Evolutionary conservation across 345 rosid genomes (phyloP).

Genomic region (Kandelia obovata): DNA sequence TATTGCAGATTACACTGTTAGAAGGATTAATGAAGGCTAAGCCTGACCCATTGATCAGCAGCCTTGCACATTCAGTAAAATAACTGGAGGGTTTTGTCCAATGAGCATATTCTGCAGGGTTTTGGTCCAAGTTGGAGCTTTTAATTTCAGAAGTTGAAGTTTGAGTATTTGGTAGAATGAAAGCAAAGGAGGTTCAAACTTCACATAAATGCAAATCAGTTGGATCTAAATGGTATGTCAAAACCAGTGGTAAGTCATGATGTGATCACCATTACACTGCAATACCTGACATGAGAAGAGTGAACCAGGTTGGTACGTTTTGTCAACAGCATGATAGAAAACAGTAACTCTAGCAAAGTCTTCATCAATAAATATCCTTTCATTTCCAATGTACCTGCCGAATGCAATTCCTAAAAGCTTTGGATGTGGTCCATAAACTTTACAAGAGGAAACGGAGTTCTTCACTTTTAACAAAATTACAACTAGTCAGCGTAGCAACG

Average conservation of each 20-base stretch:
- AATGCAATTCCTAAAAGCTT: slow-evolving; percentile 86
- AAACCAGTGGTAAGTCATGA: neutral
- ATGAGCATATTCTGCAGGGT: too few species aligned
- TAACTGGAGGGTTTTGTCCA: too few species aligned
- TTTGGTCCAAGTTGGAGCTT: too few species aligned
- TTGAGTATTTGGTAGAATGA: too few species aligned
- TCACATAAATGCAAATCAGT: neutral
- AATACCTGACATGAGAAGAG: slow-evolving; percentile 84
- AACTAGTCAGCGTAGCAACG: neutral
- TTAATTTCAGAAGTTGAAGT: too few species aligned
- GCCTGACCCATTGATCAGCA: too few species aligned
- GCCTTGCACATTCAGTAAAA: too few species aligned
- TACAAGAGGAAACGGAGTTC: slow-evolving; percentile 72
- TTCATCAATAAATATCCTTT: slow-evolving; percentile 73
- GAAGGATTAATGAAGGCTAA: too few species aligned
- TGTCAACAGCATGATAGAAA: slow-evolving; percentile 89
- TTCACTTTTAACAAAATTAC: slow-evolving; percentile 46
- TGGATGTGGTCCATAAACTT: slow-evolving; percentile 71
- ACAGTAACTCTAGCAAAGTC: slow-evolving; percentile 67
- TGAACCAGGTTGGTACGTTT: slow-evolving; percentile 67
- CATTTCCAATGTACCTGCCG: slow-evolving; percentile 77
- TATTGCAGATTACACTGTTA: too few species aligned
- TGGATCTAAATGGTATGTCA: neutral
- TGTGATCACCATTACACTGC: neutral
- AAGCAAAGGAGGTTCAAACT: too few species aligned